Evolutionary conservation across 192 early-diverging fungal species (phyloP).

Genomic region (Rhizophlyctis rosea): DNA sequence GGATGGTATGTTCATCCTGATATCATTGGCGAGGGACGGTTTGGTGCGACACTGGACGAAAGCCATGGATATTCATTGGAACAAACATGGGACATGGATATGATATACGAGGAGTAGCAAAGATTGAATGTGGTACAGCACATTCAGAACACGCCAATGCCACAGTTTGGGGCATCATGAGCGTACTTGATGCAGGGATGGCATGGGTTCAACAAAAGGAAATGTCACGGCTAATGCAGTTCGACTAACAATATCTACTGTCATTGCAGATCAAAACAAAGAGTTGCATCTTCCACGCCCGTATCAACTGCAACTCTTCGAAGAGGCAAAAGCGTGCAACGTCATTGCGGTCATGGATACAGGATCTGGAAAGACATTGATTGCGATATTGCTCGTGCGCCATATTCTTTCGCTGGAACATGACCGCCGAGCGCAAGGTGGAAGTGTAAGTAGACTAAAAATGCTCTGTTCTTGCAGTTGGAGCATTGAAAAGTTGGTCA

Average conservation of each 20-base stretch:
- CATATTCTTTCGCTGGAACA: neutral
- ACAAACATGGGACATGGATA: too few species aligned
- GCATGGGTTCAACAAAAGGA: too few species aligned
- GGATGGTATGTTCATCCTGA: neutral
- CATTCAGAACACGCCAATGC: too few species aligned
- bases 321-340: conserved; percentile 65
- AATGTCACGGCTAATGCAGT: neutral
- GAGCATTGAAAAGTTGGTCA: conserved; percentile 10
- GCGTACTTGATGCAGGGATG: too few species aligned
- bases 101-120: too few species aligned
- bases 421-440: neutral
- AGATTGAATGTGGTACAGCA: too few species aligned
- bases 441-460: neutral
- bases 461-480: conserved; percentile 1
- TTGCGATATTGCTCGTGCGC: neutral
- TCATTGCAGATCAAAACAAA: conserved; percentile 1
- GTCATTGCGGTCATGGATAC: conserved; percentile 89
- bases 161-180: too few species aligned
- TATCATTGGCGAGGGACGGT: too few species aligned
- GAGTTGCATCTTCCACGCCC: neutral
- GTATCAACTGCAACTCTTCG: conserved; percentile 72
- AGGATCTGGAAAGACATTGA: conserved; percentile 73
- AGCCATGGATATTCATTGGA: neutral
- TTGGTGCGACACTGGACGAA: neutral
- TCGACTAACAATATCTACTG: neutral